Conservation (phyloP, 257 asterid species). For the Capsicum rhomboideum region DNA sequence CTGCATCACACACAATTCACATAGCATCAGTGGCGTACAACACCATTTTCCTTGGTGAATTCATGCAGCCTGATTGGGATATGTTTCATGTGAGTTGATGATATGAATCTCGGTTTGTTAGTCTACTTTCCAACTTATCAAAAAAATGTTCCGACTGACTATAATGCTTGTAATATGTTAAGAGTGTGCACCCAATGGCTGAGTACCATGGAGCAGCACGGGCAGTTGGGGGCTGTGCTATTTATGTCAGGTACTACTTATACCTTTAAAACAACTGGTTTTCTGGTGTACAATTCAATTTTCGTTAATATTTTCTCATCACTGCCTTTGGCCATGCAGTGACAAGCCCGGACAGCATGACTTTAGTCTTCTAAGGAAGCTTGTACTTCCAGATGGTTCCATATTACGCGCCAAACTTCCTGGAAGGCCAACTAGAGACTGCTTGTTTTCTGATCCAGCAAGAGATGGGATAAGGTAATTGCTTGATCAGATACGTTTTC, state of each 20-base stretch:
- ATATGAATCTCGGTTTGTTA: background rate
- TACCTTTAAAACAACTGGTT: background rate
- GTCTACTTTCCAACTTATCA: background rate
- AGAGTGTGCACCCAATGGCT: slow-evolving; percentile 93
- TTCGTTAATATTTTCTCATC: background rate
- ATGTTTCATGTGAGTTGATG: slow-evolving; percentile 78
- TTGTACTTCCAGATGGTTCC: slow-evolving; percentile 86
- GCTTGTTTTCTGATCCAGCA: slow-evolving; percentile 86
- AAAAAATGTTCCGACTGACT: background rate
- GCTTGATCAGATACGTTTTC: background rate
- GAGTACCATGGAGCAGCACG: slow-evolving; percentile 93
- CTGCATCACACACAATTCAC: slow-evolving; percentile 94
- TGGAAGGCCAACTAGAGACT: slow-evolving; percentile 88
- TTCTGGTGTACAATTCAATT: background rate
- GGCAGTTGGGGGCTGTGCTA: slow-evolving; percentile 90
- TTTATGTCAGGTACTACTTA: slow-evolving; percentile 62
- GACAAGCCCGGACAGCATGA: slow-evolving; percentile 93
- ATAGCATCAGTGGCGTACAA: slow-evolving; percentile 92
- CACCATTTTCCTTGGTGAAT: slow-evolving; percentile 81
- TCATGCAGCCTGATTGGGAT: slow-evolving; percentile 99
- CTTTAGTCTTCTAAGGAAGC: slow-evolving; percentile 66
- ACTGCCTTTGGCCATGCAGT: slow-evolving; percentile 26
- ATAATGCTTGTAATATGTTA: background rate
- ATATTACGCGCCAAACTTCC: slow-evolving; percentile 80
- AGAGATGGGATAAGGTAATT: slow-evolving; percentile 76